Conservation (phyloP, 176 grass and related monocot species). For the Raddia guianensis region DNA sequence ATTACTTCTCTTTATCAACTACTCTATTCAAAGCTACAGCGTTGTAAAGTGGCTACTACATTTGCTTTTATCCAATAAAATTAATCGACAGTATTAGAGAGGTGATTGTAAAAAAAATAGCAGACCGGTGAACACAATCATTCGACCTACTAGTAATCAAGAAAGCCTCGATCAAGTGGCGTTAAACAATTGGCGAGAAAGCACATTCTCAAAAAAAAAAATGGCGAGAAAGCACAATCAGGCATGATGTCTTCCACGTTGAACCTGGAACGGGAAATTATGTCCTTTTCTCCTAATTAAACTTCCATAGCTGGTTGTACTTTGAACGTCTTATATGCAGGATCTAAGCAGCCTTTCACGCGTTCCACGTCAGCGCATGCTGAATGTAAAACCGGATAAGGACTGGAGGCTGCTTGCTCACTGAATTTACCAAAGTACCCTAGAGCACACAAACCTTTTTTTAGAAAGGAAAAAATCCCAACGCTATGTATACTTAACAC, state of each 20-base stretch:
- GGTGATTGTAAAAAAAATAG: background rate
- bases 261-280: background rate
- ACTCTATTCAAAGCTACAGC: too few relatives aligned
- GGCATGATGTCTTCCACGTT: background rate
- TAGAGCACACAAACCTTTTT: too few relatives aligned
- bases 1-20: too few relatives aligned
- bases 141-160: background rate
- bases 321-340: conserved; percentile 10
- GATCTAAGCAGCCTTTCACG: background rate
- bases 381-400: conserved; percentile 42
- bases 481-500: too few relatives aligned
- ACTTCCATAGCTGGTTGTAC: background rate
- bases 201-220: too few relatives aligned
- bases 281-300: background rate
- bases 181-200: background rate
- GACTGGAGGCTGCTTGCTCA: background rate
- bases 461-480: too few relatives aligned
- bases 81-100: background rate
- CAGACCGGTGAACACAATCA: background rate
- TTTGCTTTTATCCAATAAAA: background rate
- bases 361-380: conserved; percentile 36
- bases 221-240: conserved; percentile 1
- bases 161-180: background rate
- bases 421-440: background rate
- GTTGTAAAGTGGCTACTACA: too few relatives aligned